Base-by-base conservation (phyloP, 495 filamentous ascomycete species). In the Thermochaetoides thermophila region DNA sequence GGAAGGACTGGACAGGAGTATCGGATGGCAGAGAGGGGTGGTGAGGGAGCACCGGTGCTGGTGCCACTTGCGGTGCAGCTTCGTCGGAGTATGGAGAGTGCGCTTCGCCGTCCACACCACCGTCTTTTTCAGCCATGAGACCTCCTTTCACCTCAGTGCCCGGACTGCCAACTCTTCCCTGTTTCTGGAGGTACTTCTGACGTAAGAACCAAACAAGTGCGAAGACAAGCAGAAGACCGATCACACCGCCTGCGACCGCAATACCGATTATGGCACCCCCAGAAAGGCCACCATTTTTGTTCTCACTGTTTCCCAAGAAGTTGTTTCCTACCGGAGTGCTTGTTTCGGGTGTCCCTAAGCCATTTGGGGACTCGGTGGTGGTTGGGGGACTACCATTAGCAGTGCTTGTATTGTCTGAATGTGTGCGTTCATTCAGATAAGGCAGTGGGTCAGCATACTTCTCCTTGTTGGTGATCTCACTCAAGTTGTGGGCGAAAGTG, bases 61-160 rank as follows among this genome's bases (percentile, higher is more conserved):
- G 22, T 28, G 13, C 34, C n/a, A n/a, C n/a, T n/a, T n/a, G n/a
- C n/a, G n/a, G n/a, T 34, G 23, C 49, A n/a, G n/a, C 53, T 35
- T 57, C 47, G 45, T 62, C 53, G 20, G 51, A 55, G 35, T 59
- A 63, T 11, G 52, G 43, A 5, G 54, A 57, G 25, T 52, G 49
- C 7, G 60, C 47, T 27, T 55, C 55, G 17, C 45, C 45, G 8
- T 39, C 49, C 2, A 40, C 46, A 31, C 28, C 35, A 3, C 49
- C 48, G 23, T 61, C 60, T 46, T 66, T 65, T 37, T 60, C 55
- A 32, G 43, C 45, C 24, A 64, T 58, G 43, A 63, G 48, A 12
- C 52, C 49, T n/a, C n/a, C n/a, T n/a, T n/a, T n/a, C n/a, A n/a
- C n/a, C n/a, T n/a, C n/a, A n/a, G n/a, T n/a, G n/a, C n/a, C n/a